Percentiles rank a stretch among this genome's conserved stretches.
Evolutionary conservation across 176 grass and related monocot genomes (phyloP).

Genomic region (Aechmea fasciata): DNA sequence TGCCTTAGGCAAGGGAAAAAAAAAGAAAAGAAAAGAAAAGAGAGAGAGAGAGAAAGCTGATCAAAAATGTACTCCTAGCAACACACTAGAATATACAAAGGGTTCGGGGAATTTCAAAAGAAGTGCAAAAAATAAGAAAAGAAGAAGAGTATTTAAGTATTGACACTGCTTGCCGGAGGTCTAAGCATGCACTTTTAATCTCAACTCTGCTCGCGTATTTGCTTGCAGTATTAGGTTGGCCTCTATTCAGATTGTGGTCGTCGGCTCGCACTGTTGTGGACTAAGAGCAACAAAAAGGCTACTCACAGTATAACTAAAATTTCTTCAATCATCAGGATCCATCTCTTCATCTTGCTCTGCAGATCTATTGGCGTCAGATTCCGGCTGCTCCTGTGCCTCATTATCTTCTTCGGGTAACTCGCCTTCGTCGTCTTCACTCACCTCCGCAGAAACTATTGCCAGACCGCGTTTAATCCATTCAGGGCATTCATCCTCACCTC

Average conservation of each 20-base stretch:
- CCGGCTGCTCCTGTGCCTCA: slow-evolving; percentile 23
- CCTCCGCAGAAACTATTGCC: slow-evolving; percentile 23
- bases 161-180: slow-evolving; percentile 13
- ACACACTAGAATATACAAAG: slow-evolving; percentile 1
- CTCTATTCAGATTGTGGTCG: slow-evolving; percentile 5
- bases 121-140: slow-evolving; percentile 16
- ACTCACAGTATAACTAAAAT: slow-evolving; percentile 5
- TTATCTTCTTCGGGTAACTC: slow-evolving; percentile 62
- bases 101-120: neutral
- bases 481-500: slow-evolving; percentile 62
- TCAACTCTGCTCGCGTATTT: slow-evolving; percentile 3
- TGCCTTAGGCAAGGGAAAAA: neutral
- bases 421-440: slow-evolving; percentile 48
- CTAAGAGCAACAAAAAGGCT: slow-evolving; percentile 21
- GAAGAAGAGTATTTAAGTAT: slow-evolving; percentile 40
- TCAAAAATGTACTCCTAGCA: neutral
- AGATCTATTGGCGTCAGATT: slow-evolving; percentile 62
- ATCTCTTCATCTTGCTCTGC: slow-evolving; percentile 83
- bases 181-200: slow-evolving; percentile 2
- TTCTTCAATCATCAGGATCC: slow-evolving; percentile 86
- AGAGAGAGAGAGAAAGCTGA: neutral
- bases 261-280: slow-evolving; percentile 12
- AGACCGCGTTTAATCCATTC: slow-evolving; percentile 48
- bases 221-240: slow-evolving; percentile 5
- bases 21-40: too few relatives aligned